Base-by-base conservation (phyloP, 2,329 filamentous ascomycete species). In the Alternaria conjuncta region DNA sequence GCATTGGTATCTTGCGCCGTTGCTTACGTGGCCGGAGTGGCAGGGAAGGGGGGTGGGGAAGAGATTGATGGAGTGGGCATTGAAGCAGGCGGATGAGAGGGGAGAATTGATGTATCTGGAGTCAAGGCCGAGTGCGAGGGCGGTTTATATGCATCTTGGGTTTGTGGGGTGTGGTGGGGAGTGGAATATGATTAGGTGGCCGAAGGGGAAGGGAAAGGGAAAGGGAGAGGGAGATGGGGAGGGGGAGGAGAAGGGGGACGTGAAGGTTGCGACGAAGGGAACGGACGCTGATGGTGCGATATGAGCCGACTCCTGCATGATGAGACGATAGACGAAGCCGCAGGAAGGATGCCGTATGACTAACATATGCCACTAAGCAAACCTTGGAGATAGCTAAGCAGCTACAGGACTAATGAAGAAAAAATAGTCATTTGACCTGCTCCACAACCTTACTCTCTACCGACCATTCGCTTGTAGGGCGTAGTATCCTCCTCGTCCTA, bases 1-100 rank as follows among this genome's bases (percentile, higher is more conserved):
- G 61, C 76, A 79, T 61, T 79, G 77, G 77, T 77, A 70, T 69
- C 69, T 79, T 10, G 71, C 69, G 49, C 66, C 71, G 23, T 36
- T 79, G n/a, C 45, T 74, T 5, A 73, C 68, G 6, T 78, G 63
- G 66, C 76, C 76, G 0, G 70, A 74, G 51, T 78, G 53, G 32
- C 77, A 77, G 61, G 75, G 75, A 0, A 64, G 64, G 13, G 77
- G 77, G 0, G 71, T 78, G 0, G 77, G 68, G 26, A 75, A 61
- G 44, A 67, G 57, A 45, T 53, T 79, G 62, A 28, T 79, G 62
- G 43, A 67, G 20, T 79, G 76, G 75, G 76, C 69, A 23, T 72
- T 77, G 53, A 45, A 70, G n/a, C 63, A 71, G 69, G 76, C 77
- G 15, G 77, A 79, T 72, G 55, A n/a, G 0, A 60, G 55, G 20